Percentiles rank a stretch among this genome's conserved stretches.
phyloP scores from a whole-genome alignment of 257 asterid genomes.

The Echites panduratus region DNA sequence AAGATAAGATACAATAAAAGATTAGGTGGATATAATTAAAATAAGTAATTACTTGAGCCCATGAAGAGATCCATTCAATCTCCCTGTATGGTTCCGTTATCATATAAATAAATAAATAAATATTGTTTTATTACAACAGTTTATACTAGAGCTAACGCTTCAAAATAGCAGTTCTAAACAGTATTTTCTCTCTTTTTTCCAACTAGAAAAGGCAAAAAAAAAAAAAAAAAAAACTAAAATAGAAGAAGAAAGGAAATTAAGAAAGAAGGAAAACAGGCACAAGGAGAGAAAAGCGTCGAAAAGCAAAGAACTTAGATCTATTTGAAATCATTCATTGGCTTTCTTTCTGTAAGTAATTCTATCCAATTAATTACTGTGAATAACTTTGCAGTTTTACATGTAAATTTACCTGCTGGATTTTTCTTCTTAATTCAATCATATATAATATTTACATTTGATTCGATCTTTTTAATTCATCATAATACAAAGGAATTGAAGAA shows the following conservation, averaged over 20 bases:
- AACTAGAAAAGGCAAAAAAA: background rate
- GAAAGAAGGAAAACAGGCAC: background rate
- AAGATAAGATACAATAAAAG: too few species aligned
- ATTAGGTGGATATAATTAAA: too few species aligned
- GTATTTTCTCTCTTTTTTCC: background rate
- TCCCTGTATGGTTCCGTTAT: too few species aligned
- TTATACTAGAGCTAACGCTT: background rate
- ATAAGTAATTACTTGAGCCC: too few species aligned
- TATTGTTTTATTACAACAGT: background rate
- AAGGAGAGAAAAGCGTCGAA: background rate
- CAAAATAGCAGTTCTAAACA: background rate
- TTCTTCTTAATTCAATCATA: too few species aligned
- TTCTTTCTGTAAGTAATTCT: background rate
- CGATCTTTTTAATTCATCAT: too few species aligned
- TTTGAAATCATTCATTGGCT: conserved; percentile 1
- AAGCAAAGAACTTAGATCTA: background rate
- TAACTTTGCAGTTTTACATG: background rate
- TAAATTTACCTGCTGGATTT: background rate
- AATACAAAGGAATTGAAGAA: too few species aligned
- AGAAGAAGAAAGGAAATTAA: background rate
- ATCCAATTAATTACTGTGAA: background rate
- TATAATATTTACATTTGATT: too few species aligned
- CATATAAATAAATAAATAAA: background rate
- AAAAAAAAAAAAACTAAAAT: background rate
- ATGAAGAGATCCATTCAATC: too few species aligned